phyloP scores from a whole-genome alignment of 2,329 filamentous ascomycete genomes.

The Hymenoscyphus linearis region DNA sequence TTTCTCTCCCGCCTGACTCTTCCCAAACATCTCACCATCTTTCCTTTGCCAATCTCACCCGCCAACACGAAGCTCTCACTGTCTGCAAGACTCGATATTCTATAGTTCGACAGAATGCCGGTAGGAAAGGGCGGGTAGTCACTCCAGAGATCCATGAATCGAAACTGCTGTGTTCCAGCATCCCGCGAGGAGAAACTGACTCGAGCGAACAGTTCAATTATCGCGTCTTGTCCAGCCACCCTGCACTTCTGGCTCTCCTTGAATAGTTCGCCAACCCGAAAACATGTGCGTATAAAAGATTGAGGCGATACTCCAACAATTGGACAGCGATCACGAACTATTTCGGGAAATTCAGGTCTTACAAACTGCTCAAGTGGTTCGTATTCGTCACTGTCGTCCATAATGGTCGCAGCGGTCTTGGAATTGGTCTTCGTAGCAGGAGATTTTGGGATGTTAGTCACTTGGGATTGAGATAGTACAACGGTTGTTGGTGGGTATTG shows the following conservation, averaged over 20 bases:
- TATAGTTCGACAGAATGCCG: constrained; percentile 42
- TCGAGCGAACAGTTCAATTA: constrained; percentile 61
- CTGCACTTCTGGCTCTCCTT: constrained; percentile 41
- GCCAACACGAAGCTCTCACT: constrained; percentile 42
- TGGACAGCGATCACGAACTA: constrained; percentile 46
- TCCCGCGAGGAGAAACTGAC: constrained; percentile 54
- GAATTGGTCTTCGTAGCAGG: neutral
- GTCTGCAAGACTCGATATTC: constrained; percentile 40
- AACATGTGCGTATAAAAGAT: constrained; percentile 52
- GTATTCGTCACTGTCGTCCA: constrained; percentile 29
- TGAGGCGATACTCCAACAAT: constrained; percentile 47
- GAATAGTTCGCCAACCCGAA: constrained; percentile 57
- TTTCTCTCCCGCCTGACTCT: constrained; percentile 40
- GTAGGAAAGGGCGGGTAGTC: constrained; percentile 50
- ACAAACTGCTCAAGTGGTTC: constrained; percentile 39
- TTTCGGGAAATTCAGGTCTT: constrained; percentile 45
- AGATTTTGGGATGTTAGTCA: neutral
- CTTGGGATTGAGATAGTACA: neutral
- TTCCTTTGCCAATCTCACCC: constrained; percentile 20
- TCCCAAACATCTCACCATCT: constrained; percentile 44
- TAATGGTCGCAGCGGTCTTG: neutral
- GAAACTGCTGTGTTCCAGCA: constrained; percentile 50
- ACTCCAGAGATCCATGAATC: constrained; percentile 59
- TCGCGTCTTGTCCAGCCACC: constrained; percentile 42
- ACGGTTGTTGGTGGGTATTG: neutral